Evolutionary conservation across 805 yeast species (phyloP), one percentile per base, ranked within the genome.

Genomic region (Gaillardinia entomophila): DNA sequence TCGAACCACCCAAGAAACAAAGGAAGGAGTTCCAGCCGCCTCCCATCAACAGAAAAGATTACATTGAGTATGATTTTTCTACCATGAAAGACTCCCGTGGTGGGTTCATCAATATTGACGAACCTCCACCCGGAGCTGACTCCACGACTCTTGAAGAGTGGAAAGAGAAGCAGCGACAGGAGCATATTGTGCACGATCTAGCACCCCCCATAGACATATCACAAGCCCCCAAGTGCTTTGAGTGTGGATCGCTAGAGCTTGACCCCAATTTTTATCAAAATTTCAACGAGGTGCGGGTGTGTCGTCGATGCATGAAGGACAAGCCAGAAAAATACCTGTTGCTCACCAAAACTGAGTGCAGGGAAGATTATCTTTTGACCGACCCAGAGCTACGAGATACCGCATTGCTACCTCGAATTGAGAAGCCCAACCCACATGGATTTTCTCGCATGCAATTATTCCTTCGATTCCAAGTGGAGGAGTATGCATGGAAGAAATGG

Each of bases 341-440:
- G 14, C 60, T 92, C 32, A 92, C 99, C 6, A 92, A 92, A 59
- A 92, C 99, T 0, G 99, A 92, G 58, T 88, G 96, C 55, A 75
- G 79, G 26, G 90, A 84, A 45, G 99, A 92, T 60, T 92, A 92
- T 54, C 71, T 92, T 26, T 56, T 92, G 18, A 92, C 99, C 0
- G 98, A 92, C 30, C 92, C 97, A 1, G 98, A 92, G 53, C 67
- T 92, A 27, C 71, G 75, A 32, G 98, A 92, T 53, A 59, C 57
- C 4, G 65, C 55, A 2, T 57, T 89, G 16, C 65, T 92, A 38
- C 82, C 82, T 8, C 75, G 92, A 40, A 62, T 90, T 38, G 95
- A 88, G 41, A 85, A 89, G 46, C 87, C 96, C 2, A 92, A 92
- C 51, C 99, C 99, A 0, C 96, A 92, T 56, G 87, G 89, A 27